These are phyloP conservation scores for Serendipita sp. DNA, from an alignment of 768 basidiomycete species.

Conservation along the genomic window DNA sequence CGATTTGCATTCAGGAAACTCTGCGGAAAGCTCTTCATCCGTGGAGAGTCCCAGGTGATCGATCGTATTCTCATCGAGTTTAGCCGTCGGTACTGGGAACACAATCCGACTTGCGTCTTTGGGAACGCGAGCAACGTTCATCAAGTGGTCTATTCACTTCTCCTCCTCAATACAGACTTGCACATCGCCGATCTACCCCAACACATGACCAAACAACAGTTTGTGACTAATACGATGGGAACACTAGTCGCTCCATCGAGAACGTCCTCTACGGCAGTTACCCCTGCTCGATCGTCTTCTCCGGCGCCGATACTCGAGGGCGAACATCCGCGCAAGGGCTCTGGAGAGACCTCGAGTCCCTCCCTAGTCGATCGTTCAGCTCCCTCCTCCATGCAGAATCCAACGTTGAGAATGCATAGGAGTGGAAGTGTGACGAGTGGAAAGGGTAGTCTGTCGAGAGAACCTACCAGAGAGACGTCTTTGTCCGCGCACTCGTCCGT, in stretches of 20 bases:
- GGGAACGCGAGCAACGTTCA: slow-evolving; percentile 89
- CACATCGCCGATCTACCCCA: slow-evolving; percentile 82
- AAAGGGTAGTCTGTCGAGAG: slow-evolving; percentile 11
- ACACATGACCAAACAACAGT: slow-evolving; percentile 85
- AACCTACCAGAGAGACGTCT: slow-evolving; percentile 1
- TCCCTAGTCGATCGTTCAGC: neutral
- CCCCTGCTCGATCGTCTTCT: slow-evolving; percentile 30
- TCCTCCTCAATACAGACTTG: slow-evolving; percentile 92
- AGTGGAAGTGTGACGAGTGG: slow-evolving; percentile 16
- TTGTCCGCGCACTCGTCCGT: neutral
- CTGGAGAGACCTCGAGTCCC: neutral
- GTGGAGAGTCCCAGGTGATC: slow-evolving; percentile 94
- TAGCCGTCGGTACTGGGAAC: slow-evolving; percentile 79
- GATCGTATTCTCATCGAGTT: slow-evolving; percentile 92
- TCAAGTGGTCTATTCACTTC: slow-evolving; percentile 79
- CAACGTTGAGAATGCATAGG: slow-evolving; percentile 9
- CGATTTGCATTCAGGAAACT: slow-evolving; percentile 43
- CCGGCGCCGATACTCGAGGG: neutral
- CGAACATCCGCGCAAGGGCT: slow-evolving; percentile 47
- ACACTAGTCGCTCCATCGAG: slow-evolving; percentile 47
- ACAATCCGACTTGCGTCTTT: slow-evolving; percentile 68
- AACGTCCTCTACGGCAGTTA: slow-evolving; percentile 32
- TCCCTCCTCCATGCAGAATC: slow-evolving; percentile 7
- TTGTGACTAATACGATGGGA: slow-evolving; percentile 81
- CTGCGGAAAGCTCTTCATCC: slow-evolving; percentile 83